Conservation (phyloP, 768 basidiomycete genomes). For the Tephrocybe sp. region DNA sequence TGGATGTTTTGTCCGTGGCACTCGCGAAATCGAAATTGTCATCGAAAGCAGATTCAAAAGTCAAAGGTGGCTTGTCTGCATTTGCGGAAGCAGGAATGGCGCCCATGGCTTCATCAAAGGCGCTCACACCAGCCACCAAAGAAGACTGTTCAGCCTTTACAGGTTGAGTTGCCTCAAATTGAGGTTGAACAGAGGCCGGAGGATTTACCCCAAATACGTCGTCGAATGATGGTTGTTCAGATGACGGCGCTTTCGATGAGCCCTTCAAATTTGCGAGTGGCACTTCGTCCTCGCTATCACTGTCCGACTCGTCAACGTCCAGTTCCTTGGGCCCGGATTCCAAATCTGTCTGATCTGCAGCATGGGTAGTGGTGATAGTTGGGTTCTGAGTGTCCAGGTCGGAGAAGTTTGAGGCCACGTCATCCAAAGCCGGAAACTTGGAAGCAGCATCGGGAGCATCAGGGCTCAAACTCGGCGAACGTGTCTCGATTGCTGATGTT, state of each 20-base stretch:
- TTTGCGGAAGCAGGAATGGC: conserved; percentile 40
- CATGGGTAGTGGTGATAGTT: conserved; percentile 13
- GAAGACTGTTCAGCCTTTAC: conserved; percentile 13
- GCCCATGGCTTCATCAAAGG: conserved; percentile 75
- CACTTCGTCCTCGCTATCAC: conserved; percentile 48
- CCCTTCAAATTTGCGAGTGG: conserved; percentile 33
- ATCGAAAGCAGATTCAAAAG: conserved; percentile 61
- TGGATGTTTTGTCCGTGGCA: conserved; percentile 32
- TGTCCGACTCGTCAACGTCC: conserved; percentile 50
- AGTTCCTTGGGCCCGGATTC: conserved; percentile 53
- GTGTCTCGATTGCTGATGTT: conserved; percentile 31
- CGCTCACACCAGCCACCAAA: conserved; percentile 49
- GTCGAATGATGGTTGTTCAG: conserved; percentile 38
- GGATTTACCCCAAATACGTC: conserved; percentile 49
- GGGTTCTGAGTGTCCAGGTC: conserved; percentile 26
- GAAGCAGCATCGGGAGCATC: conserved; percentile 12
- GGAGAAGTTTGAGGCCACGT: conserved; percentile 37
- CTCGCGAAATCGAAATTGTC: conserved; percentile 59
- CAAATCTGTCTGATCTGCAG: conserved; percentile 47
- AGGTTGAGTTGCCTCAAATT: neutral
- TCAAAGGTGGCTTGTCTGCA: conserved; percentile 40
- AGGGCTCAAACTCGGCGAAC: conserved; percentile 16
- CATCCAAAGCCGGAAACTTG: conserved; percentile 31
- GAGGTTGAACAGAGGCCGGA: conserved; percentile 15
- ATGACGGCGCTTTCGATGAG: conserved; percentile 13